Percentiles rank a stretch among this genome's conserved stretches.
Conservation (phyloP, 2,329 filamentous ascomycete species). For the Parastagonospora avenae region DNA sequence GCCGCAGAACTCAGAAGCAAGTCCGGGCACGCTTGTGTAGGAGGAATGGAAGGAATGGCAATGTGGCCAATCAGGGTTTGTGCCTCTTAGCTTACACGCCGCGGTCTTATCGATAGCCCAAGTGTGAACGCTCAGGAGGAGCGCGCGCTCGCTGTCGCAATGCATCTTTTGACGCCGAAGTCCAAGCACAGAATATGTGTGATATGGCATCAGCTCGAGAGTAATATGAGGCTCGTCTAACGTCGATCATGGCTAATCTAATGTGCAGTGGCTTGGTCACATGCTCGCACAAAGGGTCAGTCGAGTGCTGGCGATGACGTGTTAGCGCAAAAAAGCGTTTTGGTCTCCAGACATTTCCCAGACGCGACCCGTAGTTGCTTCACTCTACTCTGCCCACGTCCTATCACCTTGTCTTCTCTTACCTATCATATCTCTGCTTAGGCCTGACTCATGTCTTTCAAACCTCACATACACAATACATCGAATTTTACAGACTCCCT, state of each 20-base stretch:
- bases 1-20: neutral
- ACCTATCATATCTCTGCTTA: constrained; percentile 9
- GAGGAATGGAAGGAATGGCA: neutral
- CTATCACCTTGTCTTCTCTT: constrained; percentile 9
- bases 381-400: constrained; percentile 7
- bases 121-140: neutral
- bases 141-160: no score
- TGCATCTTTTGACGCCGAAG: neutral
- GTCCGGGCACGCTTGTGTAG: neutral
- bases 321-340: constrained; percentile 19
- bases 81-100: neutral
- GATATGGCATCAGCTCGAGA: neutral
- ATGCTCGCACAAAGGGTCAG: neutral
- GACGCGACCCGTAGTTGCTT: constrained; percentile 5
- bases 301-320: constrained; percentile 20
- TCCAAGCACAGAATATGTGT: neutral
- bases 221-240: neutral
- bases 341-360: constrained; percentile 9
- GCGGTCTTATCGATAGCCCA: neutral
- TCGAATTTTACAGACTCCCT: constrained; percentile 37
- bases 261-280: neutral
- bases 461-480: constrained; percentile 29
- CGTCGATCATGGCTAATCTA: no score
- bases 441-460: constrained; percentile 44
- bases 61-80: neutral